Evolutionary conservation across 2,329 filamentous ascomycete species (phyloP), one percentile per base, ranked within the genome.

Genomic region (Thielaviopsis populi): DNA sequence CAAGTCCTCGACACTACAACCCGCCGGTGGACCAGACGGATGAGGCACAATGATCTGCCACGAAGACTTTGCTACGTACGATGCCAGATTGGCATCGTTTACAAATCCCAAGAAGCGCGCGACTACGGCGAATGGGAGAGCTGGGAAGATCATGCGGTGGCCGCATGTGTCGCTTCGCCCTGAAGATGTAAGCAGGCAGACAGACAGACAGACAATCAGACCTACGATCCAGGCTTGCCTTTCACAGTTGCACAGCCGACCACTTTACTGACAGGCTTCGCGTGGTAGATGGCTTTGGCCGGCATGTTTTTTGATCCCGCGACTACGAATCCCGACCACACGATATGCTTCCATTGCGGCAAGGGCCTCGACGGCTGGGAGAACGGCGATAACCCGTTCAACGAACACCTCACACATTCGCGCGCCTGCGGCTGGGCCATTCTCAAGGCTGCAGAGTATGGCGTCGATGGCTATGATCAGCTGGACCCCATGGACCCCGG

Each of bases 311-410:
- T 89, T 75, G 83, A 85, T 66, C 92, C 94, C 1, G 83, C 82
- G 15, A 79, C 83, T 61, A 80, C 83, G 58, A 88, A 85, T 70
- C 86, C 86, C 43, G 94, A 99, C 73, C 97, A 97, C 73, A 89
- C 89, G 59, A 82, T 84, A 69, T 99, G 94, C 73, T 97, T 95
- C 74, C 79, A 91, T 43, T 99, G 94, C 75, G 78, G 84, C 67
- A 88, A 89, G 72, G 83, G 86, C 63, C 80, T 99, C 13, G 91
- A 95, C 72, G 91, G 91, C 66, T 99, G 94, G 94, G 92, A 97
- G 70, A 80, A 86, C 46, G 84, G 85, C 24, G 94, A 99, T 71
- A 83, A 90, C 66, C 89, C 94, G 0, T 78, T 95, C 3, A 79
- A 80, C 60, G 94, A 99, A 72, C 94, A 99, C 74, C 73, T 96